A percentile compares a stretch with the other conserved stretches of the same genome.
phyloP scores from a whole-genome alignment of 2,329 filamentous ascomycete genomes.

The Nannizzia gypsea region DNA sequence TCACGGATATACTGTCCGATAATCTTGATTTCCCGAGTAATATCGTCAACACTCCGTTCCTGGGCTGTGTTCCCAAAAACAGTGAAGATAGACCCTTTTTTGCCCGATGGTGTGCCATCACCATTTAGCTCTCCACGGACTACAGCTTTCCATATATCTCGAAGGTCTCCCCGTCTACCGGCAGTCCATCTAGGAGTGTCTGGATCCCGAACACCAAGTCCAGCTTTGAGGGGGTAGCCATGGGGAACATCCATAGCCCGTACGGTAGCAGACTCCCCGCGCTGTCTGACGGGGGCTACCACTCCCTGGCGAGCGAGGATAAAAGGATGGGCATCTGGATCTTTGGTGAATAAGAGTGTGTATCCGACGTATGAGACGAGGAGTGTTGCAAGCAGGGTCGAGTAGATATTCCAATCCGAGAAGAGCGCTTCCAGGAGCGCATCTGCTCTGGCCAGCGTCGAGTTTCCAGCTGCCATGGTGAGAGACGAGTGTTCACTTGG shows the following conservation, averaged over 20 bases:
- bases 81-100: constrained; percentile 61
- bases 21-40: constrained; percentile 77
- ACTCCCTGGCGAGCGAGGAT: constrained; percentile 75
- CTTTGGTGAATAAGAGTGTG: constrained; percentile 56
- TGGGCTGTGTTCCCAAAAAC: constrained; percentile 63
- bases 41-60: constrained; percentile 58
- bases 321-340: constrained; percentile 86
- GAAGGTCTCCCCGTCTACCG: constrained; percentile 76
- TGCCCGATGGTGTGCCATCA: constrained; percentile 48
- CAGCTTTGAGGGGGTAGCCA: constrained; percentile 65
- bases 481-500: background rate
- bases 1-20: constrained; percentile 68
- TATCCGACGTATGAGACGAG: constrained; percentile 59
- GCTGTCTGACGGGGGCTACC: constrained; percentile 65
- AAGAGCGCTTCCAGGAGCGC: constrained; percentile 44
- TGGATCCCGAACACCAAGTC: constrained; percentile 70
- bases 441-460: constrained; percentile 38
- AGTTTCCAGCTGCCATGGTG: constrained; percentile 36
- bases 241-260: constrained; percentile 75
- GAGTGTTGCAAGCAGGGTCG: constrained; percentile 56
- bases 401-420: constrained; percentile 70
- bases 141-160: constrained; percentile 77
- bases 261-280: constrained; percentile 75
- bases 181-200: constrained; percentile 70
- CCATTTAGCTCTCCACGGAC: constrained; percentile 52